Evolutionary conservation across 1,284 basidiomycete species (phyloP).

Genomic region (Schizopora paradoxa): DNA sequence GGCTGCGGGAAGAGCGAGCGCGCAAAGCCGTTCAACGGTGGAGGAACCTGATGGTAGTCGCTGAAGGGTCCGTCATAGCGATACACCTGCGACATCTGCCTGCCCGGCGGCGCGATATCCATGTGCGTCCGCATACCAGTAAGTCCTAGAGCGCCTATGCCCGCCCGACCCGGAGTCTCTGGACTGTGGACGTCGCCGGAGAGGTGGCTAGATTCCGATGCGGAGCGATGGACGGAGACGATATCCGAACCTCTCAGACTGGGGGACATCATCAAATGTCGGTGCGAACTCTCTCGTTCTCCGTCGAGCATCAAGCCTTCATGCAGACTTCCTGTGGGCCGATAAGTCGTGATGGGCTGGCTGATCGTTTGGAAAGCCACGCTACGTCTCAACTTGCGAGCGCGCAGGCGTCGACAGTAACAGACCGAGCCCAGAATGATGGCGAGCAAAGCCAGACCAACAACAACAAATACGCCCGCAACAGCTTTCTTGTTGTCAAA

Average conservation of each 20-base stretch:
- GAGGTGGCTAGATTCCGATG: too few relatives aligned
- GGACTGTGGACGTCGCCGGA: too few relatives aligned
- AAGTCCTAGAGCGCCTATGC: slow-evolving; percentile 20
- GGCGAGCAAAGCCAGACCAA: slow-evolving; percentile 40
- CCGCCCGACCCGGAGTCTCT: not conserved
- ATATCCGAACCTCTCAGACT: too few relatives aligned
- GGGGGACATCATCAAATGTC: slow-evolving; percentile 14
- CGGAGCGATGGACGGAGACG: too few relatives aligned
- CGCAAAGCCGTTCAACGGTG: slow-evolving; percentile 17
- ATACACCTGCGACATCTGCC: slow-evolving; percentile 17
- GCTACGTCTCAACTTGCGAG: slow-evolving; percentile 12
- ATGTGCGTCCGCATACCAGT: slow-evolving; percentile 20
- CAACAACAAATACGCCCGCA: slow-evolving; percentile 50
- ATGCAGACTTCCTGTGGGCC: not conserved
- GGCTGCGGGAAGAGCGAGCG: slow-evolving; percentile 9
- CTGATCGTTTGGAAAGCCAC: not conserved
- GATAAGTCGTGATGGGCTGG: slow-evolving; percentile 11
- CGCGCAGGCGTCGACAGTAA: slow-evolving; percentile 37
- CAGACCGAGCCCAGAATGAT: slow-evolving; percentile 32
- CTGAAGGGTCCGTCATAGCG: slow-evolving; percentile 22
- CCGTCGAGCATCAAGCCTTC: not conserved
- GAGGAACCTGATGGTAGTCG: slow-evolving; percentile 20
- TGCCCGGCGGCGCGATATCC: slow-evolving; percentile 18
- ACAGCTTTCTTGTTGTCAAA: slow-evolving; percentile 49
- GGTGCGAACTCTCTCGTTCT: slow-evolving; percentile 15